Evolutionary conservation across 352 stramenopile species (phyloP), one percentile per base, ranked within the genome.

Genomic region (Phytophthora foliorum): DNA sequence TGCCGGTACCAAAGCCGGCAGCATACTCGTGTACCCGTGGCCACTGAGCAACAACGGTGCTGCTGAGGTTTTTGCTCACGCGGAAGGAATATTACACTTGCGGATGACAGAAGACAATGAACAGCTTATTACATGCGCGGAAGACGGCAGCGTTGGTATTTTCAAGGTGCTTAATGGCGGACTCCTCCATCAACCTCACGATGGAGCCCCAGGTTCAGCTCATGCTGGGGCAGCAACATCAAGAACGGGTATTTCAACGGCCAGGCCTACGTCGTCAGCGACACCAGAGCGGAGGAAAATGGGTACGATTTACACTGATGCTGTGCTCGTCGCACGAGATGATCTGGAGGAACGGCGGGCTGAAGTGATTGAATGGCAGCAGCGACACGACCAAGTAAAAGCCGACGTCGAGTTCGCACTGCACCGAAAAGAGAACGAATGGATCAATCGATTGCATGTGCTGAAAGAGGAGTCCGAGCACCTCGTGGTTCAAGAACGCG

Each of bases 361-460:
- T 13, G 72, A 82, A 17, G 58, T 89, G 0, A 11, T 78, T 0
- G 84, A 91, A 25, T 81, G 93, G 53, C 75, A 89, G 13, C 86
- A 95, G 64, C 74, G 77, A 3, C 85, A 94, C 56, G 75, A 94
- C 9, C 88, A 95, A 68, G 77, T 95, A 9, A 90, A 93, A 39
- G 83, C 86, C 0, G 88, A 97, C 53, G 84, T 94, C 14, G 89
- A 95, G 50, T 96, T 96, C 57, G 82, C 83, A 8, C 60, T 96
- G 22, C 88, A 95, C 31, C 84, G 86, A 14, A 93, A 97, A 60
- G 89, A 96, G 44, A 94, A 92, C 51, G 88, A 95, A 41, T 97
- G 91, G 88, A 90, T 94, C 19, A 90, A 96, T 54, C 81, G 86
- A 0, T 44, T 97, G 10, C 84, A 89, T 17, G 62, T 90, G 21